Evolutionary conservation across 139 green algal species (phyloP), one percentile per base, ranked within the genome.

Genomic region (Coelastrella sp.): DNA sequence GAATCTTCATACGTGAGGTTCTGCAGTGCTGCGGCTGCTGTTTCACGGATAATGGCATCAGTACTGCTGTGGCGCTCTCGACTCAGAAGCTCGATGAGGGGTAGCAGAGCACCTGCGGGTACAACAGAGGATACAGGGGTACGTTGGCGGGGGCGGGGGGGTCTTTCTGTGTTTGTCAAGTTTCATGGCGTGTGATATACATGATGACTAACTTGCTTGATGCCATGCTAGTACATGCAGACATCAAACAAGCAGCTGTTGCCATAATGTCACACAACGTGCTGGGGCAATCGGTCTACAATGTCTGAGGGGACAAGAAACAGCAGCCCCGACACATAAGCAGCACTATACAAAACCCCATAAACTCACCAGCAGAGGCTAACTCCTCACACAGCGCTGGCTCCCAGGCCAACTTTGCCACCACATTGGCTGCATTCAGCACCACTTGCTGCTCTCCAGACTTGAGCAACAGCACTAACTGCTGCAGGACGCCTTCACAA

Each of bases 1-100:
- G 68, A 32, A 10, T 76, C 68, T 76, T 76, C 68, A 76, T 76
- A 76, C 5, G 68, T 76, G 17, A 76, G 68, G 68, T 76, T 76
- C 68, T 76, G 68, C 8, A 76, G 68, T 76, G 68, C 68, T 76
- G 68, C 68, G 8, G 17, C 68, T 76, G 68, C 68, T 76, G 68
- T 17, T 71, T 71, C 61, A 71, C 10, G 10, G 11, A 71, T 10
- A 13, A 13, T 19, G 61, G 61, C 61, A 13, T 71, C 11, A 13
- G 61, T 71, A 23, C 68, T 76, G 68, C 68, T 76, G 68, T 76
- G 16, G 17, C 32, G 32, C 32, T 47, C 32, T 47, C 32, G 32
- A 47, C 32, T 47, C 32, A 76, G 68, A 6, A 76, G 68, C 14
- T 22, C 22, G 17, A 76, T 76, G 16, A 76, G 17, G 68, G 17